phyloP scores from a whole-genome alignment of 176 grass and related monocot species.

The Musa schizocarpa region DNA sequence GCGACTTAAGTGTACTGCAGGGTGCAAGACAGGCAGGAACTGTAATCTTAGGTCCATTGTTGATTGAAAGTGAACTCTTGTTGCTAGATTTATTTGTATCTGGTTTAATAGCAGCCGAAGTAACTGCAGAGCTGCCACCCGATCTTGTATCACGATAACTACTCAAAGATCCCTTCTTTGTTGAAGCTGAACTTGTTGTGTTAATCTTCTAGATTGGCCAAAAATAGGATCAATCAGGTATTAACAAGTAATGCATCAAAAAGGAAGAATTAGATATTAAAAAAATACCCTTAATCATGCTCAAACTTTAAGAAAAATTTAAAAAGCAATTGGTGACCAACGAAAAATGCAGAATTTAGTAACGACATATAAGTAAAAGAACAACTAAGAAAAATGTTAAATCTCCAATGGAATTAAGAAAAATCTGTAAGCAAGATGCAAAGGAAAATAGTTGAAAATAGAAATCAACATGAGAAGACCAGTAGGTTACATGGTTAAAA shows the following conservation, averaged over 20 bases:
- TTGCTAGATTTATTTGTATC: neutral
- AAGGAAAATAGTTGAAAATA: too few relatives aligned
- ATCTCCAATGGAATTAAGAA: too few relatives aligned
- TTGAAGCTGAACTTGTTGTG: constrained; percentile 28
- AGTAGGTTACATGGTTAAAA: too few relatives aligned
- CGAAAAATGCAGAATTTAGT: neutral
- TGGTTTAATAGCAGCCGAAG: constrained; percentile 32
- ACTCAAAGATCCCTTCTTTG: constrained; percentile 40
- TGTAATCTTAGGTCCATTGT: constrained; percentile 12
- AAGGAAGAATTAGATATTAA: neutral
- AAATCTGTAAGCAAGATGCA: too few relatives aligned
- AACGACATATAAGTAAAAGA: neutral
- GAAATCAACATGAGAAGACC: too few relatives aligned
- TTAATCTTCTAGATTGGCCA: constrained; percentile 35
- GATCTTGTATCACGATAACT: constrained; percentile 18
- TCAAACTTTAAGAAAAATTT: neutral
- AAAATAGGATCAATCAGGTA: constrained; percentile 3
- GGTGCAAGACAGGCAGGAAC: constrained; percentile 27
- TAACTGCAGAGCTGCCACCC: constrained; percentile 15
- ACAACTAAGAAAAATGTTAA: too few relatives aligned
- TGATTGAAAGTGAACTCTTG: neutral
- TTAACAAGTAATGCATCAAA: neutral
- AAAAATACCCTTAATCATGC: neutral
- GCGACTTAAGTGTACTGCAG: constrained; percentile 42
- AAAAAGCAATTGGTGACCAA: neutral